These are phyloP conservation scores for Amaranthus tricolor DNA, from an alignment of 179 eudicot genomes.

Conservation along the genomic window DNA sequence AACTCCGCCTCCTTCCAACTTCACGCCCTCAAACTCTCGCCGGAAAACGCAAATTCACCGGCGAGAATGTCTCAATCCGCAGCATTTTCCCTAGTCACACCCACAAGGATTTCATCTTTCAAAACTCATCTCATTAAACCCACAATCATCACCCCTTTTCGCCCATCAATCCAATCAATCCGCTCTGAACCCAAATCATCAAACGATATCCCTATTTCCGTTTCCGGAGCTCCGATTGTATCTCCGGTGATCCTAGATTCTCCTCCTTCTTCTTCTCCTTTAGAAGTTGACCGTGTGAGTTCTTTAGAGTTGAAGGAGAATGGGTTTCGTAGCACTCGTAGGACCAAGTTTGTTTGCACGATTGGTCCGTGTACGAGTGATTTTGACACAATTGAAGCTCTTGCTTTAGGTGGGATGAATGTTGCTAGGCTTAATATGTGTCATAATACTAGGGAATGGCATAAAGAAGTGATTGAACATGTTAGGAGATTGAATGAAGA, in stretches of 20 bases:
- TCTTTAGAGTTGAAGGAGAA: conserved; percentile 75
- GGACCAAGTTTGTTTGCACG: conserved; percentile 85
- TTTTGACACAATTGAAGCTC: conserved; percentile 60
- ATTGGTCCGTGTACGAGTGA: conserved; percentile 75
- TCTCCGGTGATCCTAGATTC: conserved; percentile 17
- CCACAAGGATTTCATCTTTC: conserved; percentile 12
- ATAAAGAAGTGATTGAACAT: conserved; percentile 58
- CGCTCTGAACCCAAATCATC: conserved; percentile 9
- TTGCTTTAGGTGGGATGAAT: conserved; percentile 89
- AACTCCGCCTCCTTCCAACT: neutral
- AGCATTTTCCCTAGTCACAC: conserved; percentile 11
- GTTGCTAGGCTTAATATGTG: conserved; percentile 91
- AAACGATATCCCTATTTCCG: neutral
- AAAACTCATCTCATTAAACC: conserved; percentile 13
- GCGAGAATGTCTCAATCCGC: conserved; percentile 10
- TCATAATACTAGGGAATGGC: conserved; percentile 81
- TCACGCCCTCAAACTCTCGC: neutral
- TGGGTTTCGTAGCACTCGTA: conserved; percentile 58
- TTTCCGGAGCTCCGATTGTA: neutral
- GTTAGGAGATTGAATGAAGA: conserved; percentile 83
- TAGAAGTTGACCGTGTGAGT: conserved; percentile 65
- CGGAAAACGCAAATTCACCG: conserved; percentile 8
- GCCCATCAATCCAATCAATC: neutral
- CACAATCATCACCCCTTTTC: neutral
- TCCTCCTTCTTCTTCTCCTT: conserved; percentile 1